Base-by-base conservation (phyloP, 1,139 yeast genomes). In the Wickerhamomyces sp. region DNA sequence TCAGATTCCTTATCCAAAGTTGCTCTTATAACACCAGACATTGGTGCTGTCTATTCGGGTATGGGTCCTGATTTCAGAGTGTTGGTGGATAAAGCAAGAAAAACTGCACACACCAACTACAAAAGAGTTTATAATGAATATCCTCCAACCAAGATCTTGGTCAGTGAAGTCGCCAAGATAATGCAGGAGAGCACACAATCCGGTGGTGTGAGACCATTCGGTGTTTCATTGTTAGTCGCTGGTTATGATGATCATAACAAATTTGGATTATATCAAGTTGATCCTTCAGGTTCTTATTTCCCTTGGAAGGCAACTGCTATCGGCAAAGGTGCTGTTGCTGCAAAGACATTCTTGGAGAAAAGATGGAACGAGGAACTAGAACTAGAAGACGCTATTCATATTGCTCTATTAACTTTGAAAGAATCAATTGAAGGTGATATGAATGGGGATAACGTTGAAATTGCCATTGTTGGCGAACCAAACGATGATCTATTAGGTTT, bases 221-320 rank as follows among this genome's bases (percentile, higher is more conserved):
- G 99, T 42, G 97, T 94, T 15, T 88, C 97, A 8, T 71, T 94
- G 46, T 70, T 94, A 42, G 90, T 92, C 28, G 98, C 97, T 8
- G 98, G 98, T 21, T 78, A 87, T 61, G 98, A 94, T 60, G 89
- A 85, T 33, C 82, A 74, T 59, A 83, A 64, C 65, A 89, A 78
- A 45, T 89, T 78, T 64, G 88, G 87, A 58, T 72, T 94, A 47
- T 94, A 92, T 63, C 98, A 94, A 65, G 96, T 94, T 36, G 98
- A 94, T 67, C 99, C 99, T 6, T 85, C 96, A 6, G 99, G 99
- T 13, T 82, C 96, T 40, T 94, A 85, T 63, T 94, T 88, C 75
- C 97, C 98, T n/a, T 94, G 99, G 99, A 92, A 92, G 65, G 98
- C 98, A 22, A 92, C 98, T 4, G 97, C 98, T 22, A 92, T 94